A percentile compares a stretch with the other conserved stretches of the same genome.
These are phyloP conservation scores for Cercospora janseana DNA, from an alignment of 2,329 filamentous ascomycete species.

Conservation along the genomic window DNA sequence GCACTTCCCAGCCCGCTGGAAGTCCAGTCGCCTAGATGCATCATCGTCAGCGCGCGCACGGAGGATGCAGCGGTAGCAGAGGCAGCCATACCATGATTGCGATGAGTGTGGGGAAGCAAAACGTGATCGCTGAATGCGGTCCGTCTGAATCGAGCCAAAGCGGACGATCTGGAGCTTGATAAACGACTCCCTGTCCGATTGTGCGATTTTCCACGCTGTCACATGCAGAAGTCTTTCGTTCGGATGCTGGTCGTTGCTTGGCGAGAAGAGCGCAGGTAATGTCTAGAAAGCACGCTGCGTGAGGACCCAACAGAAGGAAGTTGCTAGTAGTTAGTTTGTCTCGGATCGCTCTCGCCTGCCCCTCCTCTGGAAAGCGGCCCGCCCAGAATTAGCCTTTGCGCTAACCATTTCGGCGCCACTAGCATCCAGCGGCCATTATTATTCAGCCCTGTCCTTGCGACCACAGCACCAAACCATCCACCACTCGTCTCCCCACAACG, in stretches of 20 bases:
- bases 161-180: constrained; percentile 10
- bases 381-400: no score
- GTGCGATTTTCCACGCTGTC: constrained; percentile 1
- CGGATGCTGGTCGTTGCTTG: neutral
- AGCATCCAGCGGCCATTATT: neutral
- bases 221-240: constrained; percentile 2
- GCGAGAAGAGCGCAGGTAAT: no score
- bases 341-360: neutral
- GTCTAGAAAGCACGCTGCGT: no score
- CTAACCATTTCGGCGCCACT: no score
- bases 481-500: neutral
- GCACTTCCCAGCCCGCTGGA: constrained; percentile 64
- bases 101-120: constrained; percentile 12
- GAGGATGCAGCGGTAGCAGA: neutral
- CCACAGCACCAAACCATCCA: neutral
- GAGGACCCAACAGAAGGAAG: no score
- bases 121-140: constrained; percentile 12
- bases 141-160: constrained; percentile 2
- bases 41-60: constrained; percentile 3
- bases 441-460: neutral
- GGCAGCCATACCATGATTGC: constrained; percentile 8
- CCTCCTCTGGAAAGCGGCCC: neutral
- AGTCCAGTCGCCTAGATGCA: constrained; percentile 34
- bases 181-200: neutral
- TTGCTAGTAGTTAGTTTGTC: no score